Percentiles rank a stretch among this genome's conserved stretches.
phyloP scores from a whole-genome alignment of 148 eudicot species.

The Nepenthes gracilis region DNA sequence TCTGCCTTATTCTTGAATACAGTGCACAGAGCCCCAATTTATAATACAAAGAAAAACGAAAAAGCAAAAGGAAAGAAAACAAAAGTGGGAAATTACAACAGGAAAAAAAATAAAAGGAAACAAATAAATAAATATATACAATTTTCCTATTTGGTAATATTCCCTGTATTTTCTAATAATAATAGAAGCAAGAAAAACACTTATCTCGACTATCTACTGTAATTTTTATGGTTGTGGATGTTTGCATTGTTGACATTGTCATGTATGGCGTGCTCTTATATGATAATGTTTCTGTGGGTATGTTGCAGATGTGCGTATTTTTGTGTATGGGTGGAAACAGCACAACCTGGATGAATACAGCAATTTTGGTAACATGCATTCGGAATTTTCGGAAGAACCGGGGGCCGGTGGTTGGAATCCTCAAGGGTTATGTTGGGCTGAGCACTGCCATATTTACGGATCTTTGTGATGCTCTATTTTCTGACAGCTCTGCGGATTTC shows the following conservation, averaged over 20 bases:
- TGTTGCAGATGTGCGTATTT: conserved; percentile 14
- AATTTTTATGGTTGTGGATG: neutral
- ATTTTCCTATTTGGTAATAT: too few relatives aligned
- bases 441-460: conserved; percentile 62
- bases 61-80: too few relatives aligned
- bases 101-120: too few relatives aligned
- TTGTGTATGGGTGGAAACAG: conserved; percentile 52
- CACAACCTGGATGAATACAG: conserved; percentile 65
- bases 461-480: conserved; percentile 44
- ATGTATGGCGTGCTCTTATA: too few relatives aligned
- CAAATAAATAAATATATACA: too few relatives aligned
- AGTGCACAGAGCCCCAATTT: too few relatives aligned
- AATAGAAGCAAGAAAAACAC: too few relatives aligned
- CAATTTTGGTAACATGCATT: conserved; percentile 50
- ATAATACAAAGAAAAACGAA: too few relatives aligned
- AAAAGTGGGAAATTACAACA: too few relatives aligned
- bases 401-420: conserved; percentile 50
- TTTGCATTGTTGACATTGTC: too few relatives aligned
- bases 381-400: conserved; percentile 45
- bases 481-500: conserved; percentile 43
- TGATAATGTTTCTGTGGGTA: neutral
- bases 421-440: conserved; percentile 52
- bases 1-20: too few relatives aligned
- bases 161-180: too few relatives aligned
- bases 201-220: conserved; percentile 2